Conservation (phyloP, 768 basidiomycete species). For the Dendrothele bispora region DNA sequence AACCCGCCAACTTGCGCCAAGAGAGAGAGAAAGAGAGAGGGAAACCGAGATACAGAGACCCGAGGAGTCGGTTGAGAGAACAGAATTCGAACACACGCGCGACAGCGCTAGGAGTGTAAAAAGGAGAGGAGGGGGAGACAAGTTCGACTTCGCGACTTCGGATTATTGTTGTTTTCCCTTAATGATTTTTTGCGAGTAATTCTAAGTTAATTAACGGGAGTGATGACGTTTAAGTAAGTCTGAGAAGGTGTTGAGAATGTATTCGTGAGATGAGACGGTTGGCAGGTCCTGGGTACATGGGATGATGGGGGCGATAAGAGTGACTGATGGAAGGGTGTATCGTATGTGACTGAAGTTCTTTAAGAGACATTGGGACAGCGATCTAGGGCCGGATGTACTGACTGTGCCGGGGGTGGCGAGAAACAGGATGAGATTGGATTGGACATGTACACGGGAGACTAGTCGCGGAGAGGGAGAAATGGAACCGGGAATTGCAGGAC, state of each 20-base stretch:
- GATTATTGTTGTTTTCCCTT: no score
- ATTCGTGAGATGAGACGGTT: slow-evolving; percentile 10
- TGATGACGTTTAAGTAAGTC: no score
- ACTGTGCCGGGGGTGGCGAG: background rate
- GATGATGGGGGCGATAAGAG: slow-evolving; percentile 47
- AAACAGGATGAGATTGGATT: background rate
- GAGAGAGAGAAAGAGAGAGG: no score
- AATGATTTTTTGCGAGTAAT: no score
- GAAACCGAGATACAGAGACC: no score
- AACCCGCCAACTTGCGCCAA: no score
- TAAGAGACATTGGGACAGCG: background rate
- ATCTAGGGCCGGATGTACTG: background rate
- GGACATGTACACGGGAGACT: background rate
- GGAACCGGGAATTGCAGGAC: background rate
- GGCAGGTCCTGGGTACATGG: slow-evolving; percentile 11
- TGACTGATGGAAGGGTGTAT: slow-evolving; percentile 51
- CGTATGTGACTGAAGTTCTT: slow-evolving; percentile 6
- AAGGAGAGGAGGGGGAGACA: no score
- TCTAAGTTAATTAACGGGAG: no score
- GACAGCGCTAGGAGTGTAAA: no score
- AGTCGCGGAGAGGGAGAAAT: background rate
- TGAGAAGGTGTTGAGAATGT: slow-evolving; percentile 14
- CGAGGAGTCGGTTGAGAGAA: no score
- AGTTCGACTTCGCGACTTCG: no score
- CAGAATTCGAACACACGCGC: no score